Base-by-base conservation (phyloP, 1,139 yeast genomes). In the Kluyveromyces sp. region DNA sequence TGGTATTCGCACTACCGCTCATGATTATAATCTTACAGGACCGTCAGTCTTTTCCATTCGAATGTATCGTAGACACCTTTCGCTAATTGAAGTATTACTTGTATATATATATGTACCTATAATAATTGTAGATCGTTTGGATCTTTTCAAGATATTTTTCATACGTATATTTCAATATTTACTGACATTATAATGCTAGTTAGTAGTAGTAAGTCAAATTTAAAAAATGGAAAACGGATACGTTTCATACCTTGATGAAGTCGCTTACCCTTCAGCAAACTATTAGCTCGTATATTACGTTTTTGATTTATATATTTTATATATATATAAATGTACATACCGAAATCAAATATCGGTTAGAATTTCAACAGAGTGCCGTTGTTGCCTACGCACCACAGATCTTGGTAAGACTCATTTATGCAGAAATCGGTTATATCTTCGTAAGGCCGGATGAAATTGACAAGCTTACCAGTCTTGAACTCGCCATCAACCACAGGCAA, bases 361-460 rank as follows among this genome's bases (percentile, higher is more conserved):
- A 15, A 35, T 21, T 35, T 31, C 29, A 41, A 35, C 15, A 41
- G n/a, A 26, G 28, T 10, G 4, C 43, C 39, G 25, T 34, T 34
- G 15, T 35, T 29, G 4, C 43, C 43, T 6, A 34, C 43, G 21
- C 43, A 41, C 43, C 43, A 41, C 15, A 34, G 27, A 27, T 28
- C 21, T 28, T 34, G 26, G 21, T 34, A n/a, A 15, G 29, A 8
- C 8, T 41, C 27, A 34, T 41, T 39, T 4, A 41, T 15, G 28
- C 43, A 34, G 39, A 34, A 41, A 25, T 41, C 39, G 25, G 43
- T 7, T 6, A 41, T 25, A 10, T 27, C 31, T n/a, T 41, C 38
- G 28, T 41, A 34, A 6, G 43, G 34, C 8, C 37, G 25, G n/a
- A 35, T 34, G 8, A 41, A 29, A 25, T 41, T 34, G 28, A 27